phyloP scores from a whole-genome alignment of 257 asterid genomes.

The Gentiana dahurica region DNA sequence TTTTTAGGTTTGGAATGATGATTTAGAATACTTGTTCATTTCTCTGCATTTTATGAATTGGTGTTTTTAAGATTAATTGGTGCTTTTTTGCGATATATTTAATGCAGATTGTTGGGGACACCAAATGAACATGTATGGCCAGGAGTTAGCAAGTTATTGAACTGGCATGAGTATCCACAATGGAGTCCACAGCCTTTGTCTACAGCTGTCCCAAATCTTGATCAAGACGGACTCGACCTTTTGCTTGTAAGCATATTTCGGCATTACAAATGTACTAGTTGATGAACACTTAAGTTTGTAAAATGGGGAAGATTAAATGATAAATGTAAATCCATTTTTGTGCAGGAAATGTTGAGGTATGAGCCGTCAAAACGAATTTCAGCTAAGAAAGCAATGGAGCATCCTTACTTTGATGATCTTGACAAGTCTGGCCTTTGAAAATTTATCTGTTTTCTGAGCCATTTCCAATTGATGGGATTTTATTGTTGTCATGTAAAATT shows the following conservation, averaged over 20 bases:
- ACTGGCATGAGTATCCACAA: conserved; percentile 98
- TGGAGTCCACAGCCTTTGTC: conserved; percentile 77
- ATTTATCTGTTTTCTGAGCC: too few relatives aligned
- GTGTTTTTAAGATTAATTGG: not conserved
- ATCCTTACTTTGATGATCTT: conserved; percentile 72
- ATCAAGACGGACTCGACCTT: conserved; percentile 62
- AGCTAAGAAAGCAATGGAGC: conserved; percentile 97
- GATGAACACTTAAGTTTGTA: not conserved
- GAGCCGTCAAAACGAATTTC: conserved; percentile 89
- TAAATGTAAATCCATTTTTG: not conserved
- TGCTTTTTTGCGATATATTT: not conserved
- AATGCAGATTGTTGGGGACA: conserved; percentile 67
- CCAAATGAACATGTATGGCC: conserved; percentile 93
- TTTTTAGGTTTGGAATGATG: conserved; percentile 51
- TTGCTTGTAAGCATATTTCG: conserved; percentile 36
- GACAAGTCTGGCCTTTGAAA: conserved; percentile 29
- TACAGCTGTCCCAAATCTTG: conserved; percentile 67
- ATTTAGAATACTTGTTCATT: not conserved
- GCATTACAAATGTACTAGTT: too few relatives aligned
- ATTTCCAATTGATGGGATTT: too few relatives aligned
- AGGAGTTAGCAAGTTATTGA: conserved; percentile 74
- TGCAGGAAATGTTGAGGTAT: conserved; percentile 86
- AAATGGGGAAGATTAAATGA: not conserved
- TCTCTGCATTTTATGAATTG: not conserved
- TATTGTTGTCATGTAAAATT: not conserved